phyloP scores from a whole-genome alignment of 805 yeast genomes.

The Priceomyces medius region DNA sequence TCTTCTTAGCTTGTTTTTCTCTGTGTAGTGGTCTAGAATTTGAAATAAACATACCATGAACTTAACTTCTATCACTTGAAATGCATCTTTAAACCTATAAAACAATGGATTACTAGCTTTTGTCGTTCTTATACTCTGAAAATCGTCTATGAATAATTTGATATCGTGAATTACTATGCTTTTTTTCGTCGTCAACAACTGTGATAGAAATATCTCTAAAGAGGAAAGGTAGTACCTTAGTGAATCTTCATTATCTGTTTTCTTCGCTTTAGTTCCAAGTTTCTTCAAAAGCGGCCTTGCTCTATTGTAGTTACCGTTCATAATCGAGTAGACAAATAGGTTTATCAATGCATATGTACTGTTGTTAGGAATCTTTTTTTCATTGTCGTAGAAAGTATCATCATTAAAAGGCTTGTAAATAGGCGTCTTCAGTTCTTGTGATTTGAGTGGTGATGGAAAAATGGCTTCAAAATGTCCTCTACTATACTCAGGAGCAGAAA shows the following conservation, averaged over 20 bases:
- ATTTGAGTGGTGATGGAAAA: background rate
- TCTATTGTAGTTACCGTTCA: slow-evolving; percentile 13
- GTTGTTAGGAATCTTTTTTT: slow-evolving; percentile 5
- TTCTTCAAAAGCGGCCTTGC: slow-evolving; percentile 10
- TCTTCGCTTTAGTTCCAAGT: slow-evolving; percentile 6
- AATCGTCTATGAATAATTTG: slow-evolving; percentile 12
- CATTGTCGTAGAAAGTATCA: background rate
- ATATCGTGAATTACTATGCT: slow-evolving; percentile 10
- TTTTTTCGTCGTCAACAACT: slow-evolving; percentile 1
- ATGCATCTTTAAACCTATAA: background rate
- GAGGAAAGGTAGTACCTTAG: slow-evolving; percentile 15
- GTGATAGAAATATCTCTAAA: slow-evolving; percentile 11
- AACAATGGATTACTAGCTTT: background rate
- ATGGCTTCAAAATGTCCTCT: background rate
- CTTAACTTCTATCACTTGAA: background rate
- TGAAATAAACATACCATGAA: background rate
- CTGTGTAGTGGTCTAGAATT: background rate
- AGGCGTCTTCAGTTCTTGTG: background rate
- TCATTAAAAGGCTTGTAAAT: background rate
- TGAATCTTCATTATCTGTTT: slow-evolving; percentile 2
- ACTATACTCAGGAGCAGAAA: background rate
- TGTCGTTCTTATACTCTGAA: background rate
- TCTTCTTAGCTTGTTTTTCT: background rate
- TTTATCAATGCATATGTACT: slow-evolving; percentile 13
- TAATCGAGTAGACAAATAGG: slow-evolving; percentile 14